Conservation (phyloP, 2,329 filamentous ascomycete genomes). For the Orbilia quercus region DNA sequence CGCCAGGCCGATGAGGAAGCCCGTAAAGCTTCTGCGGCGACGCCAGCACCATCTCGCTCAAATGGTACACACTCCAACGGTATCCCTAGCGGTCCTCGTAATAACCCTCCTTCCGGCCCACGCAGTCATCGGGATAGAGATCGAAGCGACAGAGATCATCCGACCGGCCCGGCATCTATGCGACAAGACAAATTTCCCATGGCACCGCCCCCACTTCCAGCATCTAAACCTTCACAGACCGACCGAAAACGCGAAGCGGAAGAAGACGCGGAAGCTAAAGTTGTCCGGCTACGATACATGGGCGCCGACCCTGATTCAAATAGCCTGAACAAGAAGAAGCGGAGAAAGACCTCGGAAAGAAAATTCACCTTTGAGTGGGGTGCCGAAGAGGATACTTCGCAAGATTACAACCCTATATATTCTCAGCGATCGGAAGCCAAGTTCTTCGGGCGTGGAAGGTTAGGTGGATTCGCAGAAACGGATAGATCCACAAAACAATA, state of each 20-base stretch:
- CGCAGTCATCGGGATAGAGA: conserved; percentile 57
- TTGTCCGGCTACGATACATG: conserved; percentile 86
- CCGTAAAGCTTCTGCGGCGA: conserved; percentile 37
- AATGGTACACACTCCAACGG: conserved; percentile 57
- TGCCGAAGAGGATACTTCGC: conserved; percentile 88
- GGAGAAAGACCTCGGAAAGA: conserved; percentile 88
- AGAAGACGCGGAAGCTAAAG: conserved; percentile 76
- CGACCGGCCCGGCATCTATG: conserved; percentile 61
- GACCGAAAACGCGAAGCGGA: conserved; percentile 60
- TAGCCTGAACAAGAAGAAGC: conserved; percentile 94
- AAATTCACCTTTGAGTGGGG: conserved; percentile 99
- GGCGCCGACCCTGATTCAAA: conserved; percentile 85
- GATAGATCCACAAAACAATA: conserved; percentile 68
- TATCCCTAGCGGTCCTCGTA: conserved; percentile 56
- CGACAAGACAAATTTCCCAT: conserved; percentile 57
- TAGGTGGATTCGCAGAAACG: conserved; percentile 72
- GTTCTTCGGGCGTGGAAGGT: conserved; percentile 75
- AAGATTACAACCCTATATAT: conserved; percentile 84
- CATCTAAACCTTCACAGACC: conserved; percentile 60
- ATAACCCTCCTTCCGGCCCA: conserved; percentile 56
- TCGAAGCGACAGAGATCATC: conserved; percentile 57
- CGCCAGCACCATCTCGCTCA: conserved; percentile 55
- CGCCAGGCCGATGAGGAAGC: conserved; percentile 63
- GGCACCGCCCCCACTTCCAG: conserved; percentile 57
- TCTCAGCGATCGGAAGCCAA: conserved; percentile 73